Evolutionary conservation across 2,329 filamentous ascomycete genomes (phyloP).

Genomic region (Xenoacremonium recifei): DNA sequence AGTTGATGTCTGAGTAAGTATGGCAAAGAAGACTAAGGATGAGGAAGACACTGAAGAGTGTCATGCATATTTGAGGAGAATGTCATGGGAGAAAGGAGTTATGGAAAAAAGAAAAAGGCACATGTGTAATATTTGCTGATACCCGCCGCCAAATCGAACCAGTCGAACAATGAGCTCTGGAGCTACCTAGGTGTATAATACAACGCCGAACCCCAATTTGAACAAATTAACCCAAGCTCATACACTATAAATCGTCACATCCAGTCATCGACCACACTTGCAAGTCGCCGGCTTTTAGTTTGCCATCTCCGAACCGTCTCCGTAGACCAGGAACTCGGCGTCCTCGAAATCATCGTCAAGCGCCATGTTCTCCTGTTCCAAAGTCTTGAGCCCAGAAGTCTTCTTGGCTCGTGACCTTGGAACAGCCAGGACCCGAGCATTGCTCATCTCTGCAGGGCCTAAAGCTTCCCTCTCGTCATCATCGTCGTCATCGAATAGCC

Average conservation of each 20-base stretch:
- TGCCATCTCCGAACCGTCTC: slow-evolving; percentile 37
- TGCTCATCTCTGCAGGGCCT: slow-evolving; percentile 35
- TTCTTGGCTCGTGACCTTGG: slow-evolving; percentile 36
- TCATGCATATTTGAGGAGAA: too few species aligned
- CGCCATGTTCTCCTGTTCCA: slow-evolving; percentile 48
- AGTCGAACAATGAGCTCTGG: too few species aligned
- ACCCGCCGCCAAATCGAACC: too few species aligned
- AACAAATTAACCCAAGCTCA: too few species aligned
- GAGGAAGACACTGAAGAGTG: too few species aligned
- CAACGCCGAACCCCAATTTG: too few species aligned
- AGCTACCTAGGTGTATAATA: too few species aligned
- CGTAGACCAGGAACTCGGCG: slow-evolving; percentile 60
- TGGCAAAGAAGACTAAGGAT: too few species aligned
- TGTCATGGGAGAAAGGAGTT: too few species aligned
- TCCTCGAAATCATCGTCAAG: slow-evolving; percentile 63
- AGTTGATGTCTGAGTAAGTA: too few species aligned
- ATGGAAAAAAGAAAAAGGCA: too few species aligned
- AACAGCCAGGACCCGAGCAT: slow-evolving; percentile 47
- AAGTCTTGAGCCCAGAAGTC: slow-evolving; percentile 14
- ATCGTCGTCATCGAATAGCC: slow-evolving; percentile 44
- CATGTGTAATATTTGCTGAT: too few species aligned
- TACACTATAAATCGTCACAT: background rate
- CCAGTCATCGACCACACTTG: background rate
- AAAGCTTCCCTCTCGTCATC: slow-evolving; percentile 37
- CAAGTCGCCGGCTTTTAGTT: slow-evolving; percentile 8